These are phyloP conservation scores for Annona squamosa DNA, from an alignment of 164 flowering plant species.

Conservation along the genomic window DNA sequence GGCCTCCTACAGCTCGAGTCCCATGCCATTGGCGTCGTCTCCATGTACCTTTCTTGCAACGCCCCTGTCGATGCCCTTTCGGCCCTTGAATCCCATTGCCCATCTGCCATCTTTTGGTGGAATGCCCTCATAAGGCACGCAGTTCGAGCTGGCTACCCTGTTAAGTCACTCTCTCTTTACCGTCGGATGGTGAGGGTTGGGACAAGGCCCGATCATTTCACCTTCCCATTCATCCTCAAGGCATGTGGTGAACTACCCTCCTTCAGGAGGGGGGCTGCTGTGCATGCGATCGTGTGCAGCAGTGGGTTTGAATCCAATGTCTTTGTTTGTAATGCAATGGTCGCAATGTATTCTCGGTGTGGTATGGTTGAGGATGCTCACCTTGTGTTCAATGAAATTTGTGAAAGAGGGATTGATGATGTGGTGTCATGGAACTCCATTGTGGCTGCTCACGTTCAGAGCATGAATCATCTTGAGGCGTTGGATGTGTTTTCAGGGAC, in stretches of 20 bases:
- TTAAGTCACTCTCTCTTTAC: conserved; percentile 18
- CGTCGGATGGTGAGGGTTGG: conserved; percentile 28
- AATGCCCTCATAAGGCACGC: conserved; percentile 30
- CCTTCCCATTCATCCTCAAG: conserved; percentile 52
- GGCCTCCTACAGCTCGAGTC: conserved; percentile 12
- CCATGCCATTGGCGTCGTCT: conserved; percentile 12
- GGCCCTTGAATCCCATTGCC: conserved; percentile 21
- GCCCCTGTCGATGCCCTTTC: conserved; percentile 22
- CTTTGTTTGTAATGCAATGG: conserved; percentile 56
- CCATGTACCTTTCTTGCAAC: conserved; percentile 23
- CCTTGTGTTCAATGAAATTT: conserved; percentile 54
- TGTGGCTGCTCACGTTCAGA: conserved; percentile 42
- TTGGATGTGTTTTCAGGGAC: conserved; percentile 37
- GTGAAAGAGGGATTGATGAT: conserved; percentile 37
- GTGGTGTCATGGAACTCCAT: conserved; percentile 71
- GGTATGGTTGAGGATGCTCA: conserved; percentile 36
- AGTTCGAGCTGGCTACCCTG: conserved; percentile 17
- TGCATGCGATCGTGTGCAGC: conserved; percentile 34
- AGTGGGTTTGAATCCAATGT: conserved; percentile 56
- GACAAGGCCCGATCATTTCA: conserved; percentile 44
- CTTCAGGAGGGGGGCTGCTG: conserved; percentile 25
- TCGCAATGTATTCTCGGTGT: conserved; percentile 58
- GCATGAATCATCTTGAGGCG: conserved; percentile 29
- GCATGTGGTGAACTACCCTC: conserved; percentile 43
- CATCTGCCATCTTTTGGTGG: conserved; percentile 36